Base-by-base conservation (phyloP, 2,329 filamentous ascomycete species). In the Orbilia quercus region DNA sequence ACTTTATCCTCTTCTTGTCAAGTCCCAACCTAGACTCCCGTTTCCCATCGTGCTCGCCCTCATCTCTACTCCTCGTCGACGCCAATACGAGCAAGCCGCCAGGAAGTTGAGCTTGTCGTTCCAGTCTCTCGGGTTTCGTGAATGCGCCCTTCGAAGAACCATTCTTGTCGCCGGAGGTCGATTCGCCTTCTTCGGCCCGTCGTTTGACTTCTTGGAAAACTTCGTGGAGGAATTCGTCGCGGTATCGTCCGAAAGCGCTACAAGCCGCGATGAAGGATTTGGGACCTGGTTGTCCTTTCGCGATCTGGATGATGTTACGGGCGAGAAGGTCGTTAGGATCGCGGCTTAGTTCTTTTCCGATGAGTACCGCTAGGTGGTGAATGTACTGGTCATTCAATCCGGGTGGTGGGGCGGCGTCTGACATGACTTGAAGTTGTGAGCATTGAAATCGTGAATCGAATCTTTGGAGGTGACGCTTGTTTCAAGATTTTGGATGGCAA, bases 1-100 rank as follows among this genome's bases (percentile, higher is more conserved):
- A 75, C 75, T 78, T 78, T 60, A 78, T 78, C 72, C 77, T 69
- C 63, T 78, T 78, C 38, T 76, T 73, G 34, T 78, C 77, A 47
- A 78, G 67, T 2, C 77, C 77, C 18, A 78, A 55, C 31, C 75
- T 77, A 59, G 65, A 73, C 58, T 77, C 77, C 42, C 76, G 75
- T 69, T 77, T 77, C 48, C 44, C 76, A 25, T 66, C 75, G 25
- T 75, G 60, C 7, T 74, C 74, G 20, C 31, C 59, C 9, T 53
- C 63, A 38, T 70, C 64, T 51, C 60, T 67, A 16, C 69, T 74
- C 45, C 63, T 72, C 40, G 62, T 70, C 38, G 69, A 73, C 1
- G 63, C 31, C 7, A 70, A 75, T 7, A 78, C 74, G 7, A 78
- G 74, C 7, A 78, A 60, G 4, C 77, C 77, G 6, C 77, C 77